phyloP scores from a whole-genome alignment of 495 filamentous ascomycete species.

The Corynascus novoguineensis region DNA sequence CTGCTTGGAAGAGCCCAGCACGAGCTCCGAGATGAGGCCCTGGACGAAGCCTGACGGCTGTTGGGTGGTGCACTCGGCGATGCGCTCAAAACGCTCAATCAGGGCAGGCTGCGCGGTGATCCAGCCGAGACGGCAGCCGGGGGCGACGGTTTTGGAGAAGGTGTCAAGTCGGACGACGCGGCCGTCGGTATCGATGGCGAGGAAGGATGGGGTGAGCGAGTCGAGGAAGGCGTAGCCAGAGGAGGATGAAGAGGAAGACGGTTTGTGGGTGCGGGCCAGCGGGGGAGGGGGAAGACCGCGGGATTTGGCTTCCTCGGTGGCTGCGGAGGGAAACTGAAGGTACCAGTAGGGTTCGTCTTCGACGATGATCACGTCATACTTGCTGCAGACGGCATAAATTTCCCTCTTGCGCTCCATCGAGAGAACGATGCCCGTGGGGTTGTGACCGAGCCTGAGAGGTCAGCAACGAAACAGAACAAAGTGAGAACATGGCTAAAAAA shows the following conservation, averaged over 20 bases:
- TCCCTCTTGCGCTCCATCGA: constrained; percentile 65
- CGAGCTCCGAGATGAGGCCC: constrained; percentile 65
- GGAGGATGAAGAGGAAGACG: constrained; percentile 57
- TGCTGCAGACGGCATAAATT: constrained; percentile 73
- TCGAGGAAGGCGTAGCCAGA: constrained; percentile 76
- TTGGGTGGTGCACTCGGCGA: constrained; percentile 68
- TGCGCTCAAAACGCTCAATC: constrained; percentile 63
- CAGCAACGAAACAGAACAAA: neutral
- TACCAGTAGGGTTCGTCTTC: constrained; percentile 98
- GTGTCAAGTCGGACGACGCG: constrained; percentile 81
- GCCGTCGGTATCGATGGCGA: constrained; percentile 70
- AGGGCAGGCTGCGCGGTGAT: constrained; percentile 73
- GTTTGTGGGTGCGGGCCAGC: constrained; percentile 13
- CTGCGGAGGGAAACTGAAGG: constrained; percentile 74
- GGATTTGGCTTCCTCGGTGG: constrained; percentile 45
- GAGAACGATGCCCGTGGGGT: constrained; percentile 75
- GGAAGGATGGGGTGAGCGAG: constrained; percentile 71
- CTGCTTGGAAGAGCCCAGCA: constrained; percentile 54
- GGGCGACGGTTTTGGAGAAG: constrained; percentile 78
- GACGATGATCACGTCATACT: constrained; percentile 85
- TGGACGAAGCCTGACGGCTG: constrained; percentile 89
- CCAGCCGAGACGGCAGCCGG: constrained; percentile 78
- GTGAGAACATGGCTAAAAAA: neutral
- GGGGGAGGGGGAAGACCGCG: constrained; percentile 18
- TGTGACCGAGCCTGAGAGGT: constrained; percentile 70